These are phyloP conservation scores for Pichia cephalocereana DNA, from an alignment of 805 yeast genomes.

Conservation along the genomic window DNA sequence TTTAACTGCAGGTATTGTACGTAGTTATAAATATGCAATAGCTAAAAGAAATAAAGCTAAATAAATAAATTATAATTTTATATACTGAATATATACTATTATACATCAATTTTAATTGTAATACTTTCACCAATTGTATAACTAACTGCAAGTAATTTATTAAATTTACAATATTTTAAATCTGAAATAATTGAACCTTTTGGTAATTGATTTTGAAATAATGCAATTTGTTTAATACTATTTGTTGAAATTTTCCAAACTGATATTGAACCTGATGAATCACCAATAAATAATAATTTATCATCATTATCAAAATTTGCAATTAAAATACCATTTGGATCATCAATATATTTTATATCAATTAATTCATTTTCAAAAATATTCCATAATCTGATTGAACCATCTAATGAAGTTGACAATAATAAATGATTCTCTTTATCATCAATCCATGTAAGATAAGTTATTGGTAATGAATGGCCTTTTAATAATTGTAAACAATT, in stretches of 20 bases:
- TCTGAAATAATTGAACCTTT: conserved; percentile 4
- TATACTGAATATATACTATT: neutral
- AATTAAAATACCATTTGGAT: conserved; percentile 47
- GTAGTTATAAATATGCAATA: conserved; percentile 63
- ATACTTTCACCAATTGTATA: conserved; percentile 21
- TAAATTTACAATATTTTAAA: conserved; percentile 20
- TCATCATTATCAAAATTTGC: conserved; percentile 23
- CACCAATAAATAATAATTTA: conserved; percentile 31
- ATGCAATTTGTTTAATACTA: neutral
- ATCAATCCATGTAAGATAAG: conserved; percentile 48
- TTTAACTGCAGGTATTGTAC: conserved; percentile 73
- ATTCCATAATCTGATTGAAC: conserved; percentile 63
- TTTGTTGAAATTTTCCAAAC: conserved; percentile 36
- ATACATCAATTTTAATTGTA: conserved; percentile 11
- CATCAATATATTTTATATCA: conserved; percentile 28
- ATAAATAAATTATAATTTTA: too few relatives aligned
- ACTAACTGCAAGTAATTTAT: conserved; percentile 18
- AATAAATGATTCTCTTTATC: conserved; percentile 21
- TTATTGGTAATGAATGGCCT: conserved; percentile 53
- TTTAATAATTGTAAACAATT: conserved; percentile 38
- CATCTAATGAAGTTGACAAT: conserved; percentile 60
- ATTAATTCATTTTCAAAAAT: conserved; percentile 33
- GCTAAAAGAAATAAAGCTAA: conserved; percentile 46
- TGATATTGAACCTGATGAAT: conserved; percentile 49
- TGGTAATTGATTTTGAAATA: conserved; percentile 15